Base-by-base conservation (phyloP, 225 moss, liverwort and hornwort genomes). In the Asterella californica region DNA sequence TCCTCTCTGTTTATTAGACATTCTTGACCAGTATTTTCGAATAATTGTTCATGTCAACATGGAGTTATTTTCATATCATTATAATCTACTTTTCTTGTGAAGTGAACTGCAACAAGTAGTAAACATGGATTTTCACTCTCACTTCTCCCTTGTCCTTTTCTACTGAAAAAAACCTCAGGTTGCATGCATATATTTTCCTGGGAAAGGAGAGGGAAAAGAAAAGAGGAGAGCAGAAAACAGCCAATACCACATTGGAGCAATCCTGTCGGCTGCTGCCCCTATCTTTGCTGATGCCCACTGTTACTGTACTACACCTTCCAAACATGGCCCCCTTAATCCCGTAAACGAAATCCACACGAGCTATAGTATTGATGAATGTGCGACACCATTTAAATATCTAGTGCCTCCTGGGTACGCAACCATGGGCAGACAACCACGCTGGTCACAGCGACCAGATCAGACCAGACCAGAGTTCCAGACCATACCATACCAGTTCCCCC, bases 381-480 rank as follows among this genome's bases (percentile, higher is more conserved):
- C 65, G 65, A 65, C 65, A 32, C 11, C 65, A 65, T 65, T 65
- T 65, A 65, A 65, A 65, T 65, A 65, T 65, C 65, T 12, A 0
- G 59, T 59, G 59, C 59, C 65, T 65, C 30, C 65, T 65, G 2
- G 22, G 65, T 65, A 29, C 65, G 65, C 29, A 65, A 65, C 65
- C 10, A 65, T 65, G 65, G 65, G 65, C 10, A 33, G 65, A 65
- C 29, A 30, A 65, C 11, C 65, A 29, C 30, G 32, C 65, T 65
- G 65, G 11, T 65, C 65, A n/a, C 12, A 48, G 48, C n/a, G 48
- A 48, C 7, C 48, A 48, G 48, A 48, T 11, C 48, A 48, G 6
- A 48, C 65, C 65, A 65, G 65, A 65, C 65, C 65, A 65, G 65
- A n/a, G n/a, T n/a, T n/a, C n/a, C n/a, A n/a, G n/a, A n/a, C n/a